phyloP scores from a whole-genome alignment of 2,329 filamentous ascomycete genomes.

The Lecanicillium sp. region DNA sequence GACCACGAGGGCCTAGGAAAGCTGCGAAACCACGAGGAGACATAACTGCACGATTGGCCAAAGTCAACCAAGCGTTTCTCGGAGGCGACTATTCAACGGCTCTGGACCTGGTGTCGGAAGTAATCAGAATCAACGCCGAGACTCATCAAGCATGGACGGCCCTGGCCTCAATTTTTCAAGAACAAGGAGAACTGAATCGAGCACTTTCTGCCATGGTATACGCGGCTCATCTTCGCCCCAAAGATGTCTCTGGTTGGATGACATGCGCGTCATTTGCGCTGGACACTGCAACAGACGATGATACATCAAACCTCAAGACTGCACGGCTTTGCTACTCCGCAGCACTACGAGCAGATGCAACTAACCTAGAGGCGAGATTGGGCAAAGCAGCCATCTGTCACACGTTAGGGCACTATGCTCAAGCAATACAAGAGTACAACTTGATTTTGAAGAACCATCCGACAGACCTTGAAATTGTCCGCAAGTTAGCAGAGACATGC shows the following conservation, averaged over 20 bases:
- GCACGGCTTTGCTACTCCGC: slow-evolving; percentile 52
- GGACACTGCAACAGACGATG: slow-evolving; percentile 36
- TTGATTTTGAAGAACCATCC: slow-evolving; percentile 43
- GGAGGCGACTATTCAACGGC: slow-evolving; percentile 52
- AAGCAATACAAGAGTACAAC: slow-evolving; percentile 49
- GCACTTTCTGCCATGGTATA: slow-evolving; percentile 52
- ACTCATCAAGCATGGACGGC: slow-evolving; percentile 58
- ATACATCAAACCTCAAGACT: slow-evolving; percentile 42
- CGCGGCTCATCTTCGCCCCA: slow-evolving; percentile 54
- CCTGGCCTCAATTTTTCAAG: slow-evolving; percentile 51
- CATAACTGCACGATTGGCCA: slow-evolving; percentile 58
- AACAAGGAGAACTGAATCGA: slow-evolving; percentile 48
- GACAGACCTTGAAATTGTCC: slow-evolving; percentile 44
- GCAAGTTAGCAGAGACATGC: slow-evolving; percentile 48
- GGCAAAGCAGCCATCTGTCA: slow-evolving; percentile 52
- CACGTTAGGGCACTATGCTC: slow-evolving; percentile 43
- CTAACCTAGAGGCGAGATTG: slow-evolving; percentile 47
- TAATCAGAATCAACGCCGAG: slow-evolving; percentile 61
- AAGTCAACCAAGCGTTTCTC: slow-evolving; percentile 61
- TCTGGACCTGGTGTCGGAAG: slow-evolving; percentile 48
- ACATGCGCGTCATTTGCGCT: slow-evolving; percentile 49
- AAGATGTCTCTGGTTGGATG: slow-evolving; percentile 51
- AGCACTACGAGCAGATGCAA: slow-evolving; percentile 49
- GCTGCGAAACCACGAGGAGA: slow-evolving; percentile 61
- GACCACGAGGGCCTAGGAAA: slow-evolving; percentile 42